Base-by-base conservation (phyloP, 2,329 filamentous ascomycete genomes). In the Pseudofabraea citricarpa region DNA sequence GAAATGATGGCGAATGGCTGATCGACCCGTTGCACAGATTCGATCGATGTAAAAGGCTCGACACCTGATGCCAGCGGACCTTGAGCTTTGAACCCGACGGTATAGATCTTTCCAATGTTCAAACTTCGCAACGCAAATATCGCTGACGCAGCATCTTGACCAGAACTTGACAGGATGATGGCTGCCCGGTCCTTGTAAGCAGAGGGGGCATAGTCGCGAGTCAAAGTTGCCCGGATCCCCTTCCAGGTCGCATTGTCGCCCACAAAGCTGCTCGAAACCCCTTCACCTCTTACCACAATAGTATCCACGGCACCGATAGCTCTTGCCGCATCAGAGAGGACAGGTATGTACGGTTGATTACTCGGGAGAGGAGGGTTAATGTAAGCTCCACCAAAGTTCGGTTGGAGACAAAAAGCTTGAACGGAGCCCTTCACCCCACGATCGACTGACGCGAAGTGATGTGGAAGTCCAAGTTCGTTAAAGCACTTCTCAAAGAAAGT, bases 171-270 rank as follows among this genome's bases (percentile, higher is more conserved):
- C 9, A 94, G 68, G 12, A 94, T 77, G 35, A 94, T 78, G 2
- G 87, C 87, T 4, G 86, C 80, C 37, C 87, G 80, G 32, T 81
- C 83, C 51, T 77, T 78, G 62, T 91, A 94, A 1, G 88, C 87
- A 4, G 86, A 90, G 0, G 88, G 87, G 0, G 90, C 85, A 53
- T 90, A 82, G 55, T 94, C 87, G 18, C 85, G 77, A 4, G 84
- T 93, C 46, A 94, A 70, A 1, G 87, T 90, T 41, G 86, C 85
- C 37, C 89, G 74, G 45, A 94, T 91, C 2, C 87, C 88, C 62
- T 88, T 89, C 87, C 88, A 93, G 12, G 82, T 81, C 9, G 87
- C 85, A 53, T 94, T 94, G 56, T 93, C 87, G 36, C 89, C 85
- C 13, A 90, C 69, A 31, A 91, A 76, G 5, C 74, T 73, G 41